Conservation (phyloP, 495 filamentous ascomycete genomes). For the Chaetomidium leptoderma region DNA sequence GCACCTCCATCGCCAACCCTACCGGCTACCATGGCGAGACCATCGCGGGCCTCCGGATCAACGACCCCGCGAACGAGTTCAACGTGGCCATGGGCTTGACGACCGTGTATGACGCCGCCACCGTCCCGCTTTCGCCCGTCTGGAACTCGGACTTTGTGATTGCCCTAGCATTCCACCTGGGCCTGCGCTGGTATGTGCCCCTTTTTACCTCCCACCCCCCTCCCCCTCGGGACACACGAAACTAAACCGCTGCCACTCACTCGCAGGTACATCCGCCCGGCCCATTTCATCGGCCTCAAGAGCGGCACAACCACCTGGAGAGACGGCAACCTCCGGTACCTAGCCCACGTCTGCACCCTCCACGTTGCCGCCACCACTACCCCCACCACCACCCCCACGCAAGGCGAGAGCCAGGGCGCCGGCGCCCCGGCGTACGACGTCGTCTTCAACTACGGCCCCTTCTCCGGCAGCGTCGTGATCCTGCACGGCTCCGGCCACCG, state of each 20-base stretch:
- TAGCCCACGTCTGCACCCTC: neutral
- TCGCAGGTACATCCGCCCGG: slow-evolving; percentile 4
- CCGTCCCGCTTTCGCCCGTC: neutral
- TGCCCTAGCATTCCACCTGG: slow-evolving; percentile 4
- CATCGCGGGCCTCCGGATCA: slow-evolving; percentile 9
- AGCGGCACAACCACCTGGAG: neutral
- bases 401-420: neutral
- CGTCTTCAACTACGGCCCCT: neutral
- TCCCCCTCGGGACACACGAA: too few species aligned
- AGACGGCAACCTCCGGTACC: neutral
- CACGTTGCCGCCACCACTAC: neutral
- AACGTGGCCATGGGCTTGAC: slow-evolving; percentile 3
- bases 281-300: neutral
- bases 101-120: neutral
- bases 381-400: too few species aligned
- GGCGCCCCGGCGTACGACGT: neutral
- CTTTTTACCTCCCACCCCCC: too few species aligned
- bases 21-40: neutral
- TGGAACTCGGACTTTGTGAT: neutral
- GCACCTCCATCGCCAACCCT: neutral
- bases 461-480: neutral
- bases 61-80: neutral
- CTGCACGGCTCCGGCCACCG: slow-evolving; percentile 9
- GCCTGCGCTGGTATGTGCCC: slow-evolving; percentile 9
- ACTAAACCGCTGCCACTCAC: too few species aligned